phyloP scores from a whole-genome alignment of 129 eudicot genomes.

The Oenanthe sinensis region DNA sequence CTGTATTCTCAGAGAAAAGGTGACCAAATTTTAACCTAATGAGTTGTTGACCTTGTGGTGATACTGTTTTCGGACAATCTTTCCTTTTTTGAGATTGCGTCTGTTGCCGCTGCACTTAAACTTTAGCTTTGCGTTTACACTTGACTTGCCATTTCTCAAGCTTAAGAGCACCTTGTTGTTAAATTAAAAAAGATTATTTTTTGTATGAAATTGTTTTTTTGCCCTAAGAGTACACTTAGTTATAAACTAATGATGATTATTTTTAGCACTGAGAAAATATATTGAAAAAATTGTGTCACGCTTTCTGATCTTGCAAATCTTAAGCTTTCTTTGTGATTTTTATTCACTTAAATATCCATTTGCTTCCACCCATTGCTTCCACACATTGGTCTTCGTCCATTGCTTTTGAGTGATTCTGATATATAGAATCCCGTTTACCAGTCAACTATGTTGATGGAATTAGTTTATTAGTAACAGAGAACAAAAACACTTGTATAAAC shows the following conservation, averaged over 20 bases:
- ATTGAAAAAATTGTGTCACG: not conserved
- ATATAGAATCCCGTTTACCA: not conserved
- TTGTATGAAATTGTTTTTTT: not conserved
- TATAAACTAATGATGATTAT: not conserved
- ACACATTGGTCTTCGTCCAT: not conserved
- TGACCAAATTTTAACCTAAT: slow-evolving; percentile 10
- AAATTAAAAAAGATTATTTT: not conserved
- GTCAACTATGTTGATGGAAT: not conserved
- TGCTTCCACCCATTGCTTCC: not conserved
- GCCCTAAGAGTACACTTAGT: not conserved
- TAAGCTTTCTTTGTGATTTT: not conserved
- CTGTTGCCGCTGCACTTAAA: not conserved
- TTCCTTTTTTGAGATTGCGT: not conserved
- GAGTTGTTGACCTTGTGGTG: not conserved
- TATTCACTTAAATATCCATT: not conserved
- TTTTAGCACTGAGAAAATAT: not conserved
- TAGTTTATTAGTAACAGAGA: not conserved
- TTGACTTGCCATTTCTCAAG: not conserved
- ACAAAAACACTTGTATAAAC: not conserved
- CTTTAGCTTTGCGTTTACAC: not conserved
- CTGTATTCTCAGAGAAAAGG: slow-evolving; percentile 85
- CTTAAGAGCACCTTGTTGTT: not conserved
- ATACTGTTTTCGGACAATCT: not conserved
- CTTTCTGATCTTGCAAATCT: not conserved
- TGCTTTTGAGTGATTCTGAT: not conserved